Evolutionary conservation across 345 rosid genomes (phyloP), one percentile per base, ranked within the genome.

Genomic region (Eucalyptus viminalis): DNA sequence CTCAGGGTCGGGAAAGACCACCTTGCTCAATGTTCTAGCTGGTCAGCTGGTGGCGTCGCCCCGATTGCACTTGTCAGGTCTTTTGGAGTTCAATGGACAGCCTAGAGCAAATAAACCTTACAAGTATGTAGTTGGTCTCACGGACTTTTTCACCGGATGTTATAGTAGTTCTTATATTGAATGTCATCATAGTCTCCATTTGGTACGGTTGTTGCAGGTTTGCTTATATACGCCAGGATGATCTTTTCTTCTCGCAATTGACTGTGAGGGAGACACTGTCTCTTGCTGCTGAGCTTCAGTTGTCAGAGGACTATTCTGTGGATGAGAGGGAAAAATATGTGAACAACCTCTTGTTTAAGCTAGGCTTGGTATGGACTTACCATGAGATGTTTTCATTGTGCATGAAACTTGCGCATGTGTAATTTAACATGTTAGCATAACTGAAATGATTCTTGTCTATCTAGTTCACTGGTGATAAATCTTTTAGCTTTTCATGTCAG

Each of bases 1-100:
- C 11, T 97, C 99, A 12, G 99, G 99, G 25, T 98, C 99, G n/a
- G 99, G 99, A 86, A 98, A 97, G 91, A 98, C 99, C 47, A 96
- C 99, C 8, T 91, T 98, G 94, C 96, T 98, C 50, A 98, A 98
- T 89, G 96, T 98, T 92, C 91, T 98, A 65, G 99, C 98, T 3
- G 97, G 98, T 62, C 99, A 97, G 93, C 91, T 97, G 17, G 81
- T 88, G 89, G 95, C 95, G 6, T 96, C 97, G 1, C 95, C 97
- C 10, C 94, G 93, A 60, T 83, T 97, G 91, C 95, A 92, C 90
- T 93, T 98, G 88, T 98, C 99, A 1, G 99, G 99, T n/a, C 98
- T 94, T 88, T 91, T 97, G 95, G 98, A 97, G 91, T 87, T 96
- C 92, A 98, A 98, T 90, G 99, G 99, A 45, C 94, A 83, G 91